Percentiles rank a stretch among this genome's conserved stretches.
Evolutionary conservation across 306 rosid genomes (phyloP).

Genomic region (Prunus campanulata): DNA sequence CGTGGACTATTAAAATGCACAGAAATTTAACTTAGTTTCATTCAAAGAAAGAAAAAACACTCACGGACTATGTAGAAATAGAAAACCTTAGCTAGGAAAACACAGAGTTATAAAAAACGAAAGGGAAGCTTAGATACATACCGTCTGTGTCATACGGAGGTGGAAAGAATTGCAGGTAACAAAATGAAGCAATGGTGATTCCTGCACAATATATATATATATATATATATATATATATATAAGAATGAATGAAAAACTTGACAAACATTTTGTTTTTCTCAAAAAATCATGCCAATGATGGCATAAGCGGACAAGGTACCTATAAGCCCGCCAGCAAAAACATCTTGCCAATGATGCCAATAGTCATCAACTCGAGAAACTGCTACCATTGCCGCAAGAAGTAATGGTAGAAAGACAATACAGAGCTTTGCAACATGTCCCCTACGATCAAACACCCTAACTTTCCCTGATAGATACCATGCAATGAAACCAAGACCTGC

Average conservation of each 20-base stretch:
- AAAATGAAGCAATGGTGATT: conserved; percentile 59
- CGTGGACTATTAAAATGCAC: not conserved
- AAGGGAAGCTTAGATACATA: conserved; percentile 33
- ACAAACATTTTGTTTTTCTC: not conserved
- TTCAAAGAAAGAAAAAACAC: not conserved
- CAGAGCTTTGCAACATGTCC: conserved; percentile 88
- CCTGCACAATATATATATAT: conserved; percentile 44
- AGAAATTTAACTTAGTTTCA: not conserved
- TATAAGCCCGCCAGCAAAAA: conserved; percentile 77
- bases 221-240: not conserved
- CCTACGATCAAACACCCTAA: conserved; percentile 68
- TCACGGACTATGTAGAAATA: not conserved
- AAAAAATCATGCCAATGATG: not conserved
- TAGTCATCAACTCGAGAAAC: conserved; percentile 96
- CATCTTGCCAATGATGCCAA: conserved; percentile 98
- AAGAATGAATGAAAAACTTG: conserved; percentile 3
- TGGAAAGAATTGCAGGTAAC: conserved; percentile 96
- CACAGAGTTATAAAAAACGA: not conserved
- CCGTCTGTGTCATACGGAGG: conserved; percentile 79
- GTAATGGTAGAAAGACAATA: conserved; percentile 62
- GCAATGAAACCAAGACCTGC: conserved; percentile 82
- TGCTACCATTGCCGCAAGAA: conserved; percentile 66
- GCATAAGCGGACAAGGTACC: conserved; percentile 36
- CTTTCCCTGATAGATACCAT: conserved; percentile 82
- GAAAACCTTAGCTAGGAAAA: not conserved